Evolutionary conservation across 441 rosid species (phyloP).

Genomic region (Gossypium davidsonii): DNA sequence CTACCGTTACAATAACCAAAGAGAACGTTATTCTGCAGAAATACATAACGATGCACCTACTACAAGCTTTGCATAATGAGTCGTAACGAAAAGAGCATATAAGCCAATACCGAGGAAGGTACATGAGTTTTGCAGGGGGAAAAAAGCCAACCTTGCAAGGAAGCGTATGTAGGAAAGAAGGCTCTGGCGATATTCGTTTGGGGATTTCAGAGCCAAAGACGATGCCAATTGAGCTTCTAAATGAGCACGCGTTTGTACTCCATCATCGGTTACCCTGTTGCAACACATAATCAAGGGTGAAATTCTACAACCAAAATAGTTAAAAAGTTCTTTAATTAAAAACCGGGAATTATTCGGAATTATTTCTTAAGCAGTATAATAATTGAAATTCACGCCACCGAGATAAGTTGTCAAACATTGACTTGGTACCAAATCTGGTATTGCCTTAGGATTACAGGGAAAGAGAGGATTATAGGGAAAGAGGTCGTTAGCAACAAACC

Average conservation of each 20-base stretch:
- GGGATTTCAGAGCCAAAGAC: conserved; percentile 69
- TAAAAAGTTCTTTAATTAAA: neutral
- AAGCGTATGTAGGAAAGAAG: conserved; percentile 87
- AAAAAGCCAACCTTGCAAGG: conserved; percentile 59
- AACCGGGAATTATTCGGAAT: neutral
- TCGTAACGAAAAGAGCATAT: neutral
- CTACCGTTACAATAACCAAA: neutral
- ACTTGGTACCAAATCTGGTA: neutral
- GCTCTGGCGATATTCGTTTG: conserved; percentile 84
- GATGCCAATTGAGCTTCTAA: conserved; percentile 92
- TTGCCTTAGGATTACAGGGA: neutral
- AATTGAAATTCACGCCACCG: neutral
- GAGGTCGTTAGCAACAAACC: conserved; percentile 35
- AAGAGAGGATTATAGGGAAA: conserved; percentile 8
- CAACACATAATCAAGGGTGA: conserved; percentile 5
- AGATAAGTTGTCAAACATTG: neutral
- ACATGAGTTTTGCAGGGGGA: neutral
- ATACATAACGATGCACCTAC: neutral
- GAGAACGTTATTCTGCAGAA: neutral
- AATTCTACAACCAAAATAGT: neutral
- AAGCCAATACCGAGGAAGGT: neutral
- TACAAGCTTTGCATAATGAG: conserved; percentile 1
- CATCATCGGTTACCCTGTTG: conserved; percentile 87
- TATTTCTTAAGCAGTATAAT: neutral
- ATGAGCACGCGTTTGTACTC: conserved; percentile 90